These are phyloP conservation scores for Euphorbia schlechtendalii DNA, from an alignment of 441 rosid species.

Conservation along the genomic window DNA sequence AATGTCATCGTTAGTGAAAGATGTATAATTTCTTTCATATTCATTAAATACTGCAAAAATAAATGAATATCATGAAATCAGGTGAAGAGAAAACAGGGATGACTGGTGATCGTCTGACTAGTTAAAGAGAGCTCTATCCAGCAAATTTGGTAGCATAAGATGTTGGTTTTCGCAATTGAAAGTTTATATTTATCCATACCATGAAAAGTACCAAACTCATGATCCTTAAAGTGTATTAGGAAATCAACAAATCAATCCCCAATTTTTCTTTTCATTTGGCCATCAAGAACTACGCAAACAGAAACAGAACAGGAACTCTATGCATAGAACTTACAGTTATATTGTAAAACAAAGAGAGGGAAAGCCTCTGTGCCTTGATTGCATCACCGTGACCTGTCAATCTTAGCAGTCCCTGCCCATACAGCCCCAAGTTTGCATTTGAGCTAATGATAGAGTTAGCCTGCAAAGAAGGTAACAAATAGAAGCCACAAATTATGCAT, in stretches of 20 bases:
- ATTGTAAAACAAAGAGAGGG: constrained; percentile 89
- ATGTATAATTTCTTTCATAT: background rate
- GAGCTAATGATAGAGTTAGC: constrained; percentile 80
- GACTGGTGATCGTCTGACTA: background rate
- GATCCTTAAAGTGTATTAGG: background rate
- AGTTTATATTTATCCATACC: background rate
- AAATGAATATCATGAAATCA: background rate
- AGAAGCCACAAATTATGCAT: constrained; percentile 14
- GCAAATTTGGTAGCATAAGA: background rate
- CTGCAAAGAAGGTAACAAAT: constrained; percentile 42
- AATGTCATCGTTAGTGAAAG: background rate
- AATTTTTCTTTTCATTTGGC: background rate
- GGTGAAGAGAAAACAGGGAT: background rate
- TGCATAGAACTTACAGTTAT: constrained; percentile 64
- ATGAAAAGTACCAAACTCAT: background rate
- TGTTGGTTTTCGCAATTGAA: background rate
- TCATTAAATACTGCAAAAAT: background rate
- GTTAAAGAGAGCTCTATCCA: background rate
- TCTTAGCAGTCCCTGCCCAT: constrained; percentile 89
- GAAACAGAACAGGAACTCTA: constrained; percentile 12
- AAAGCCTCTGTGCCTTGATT: constrained; percentile 91
- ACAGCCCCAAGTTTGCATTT: constrained; percentile 77
- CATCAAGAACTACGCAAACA: constrained; percentile 7
- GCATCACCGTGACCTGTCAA: constrained; percentile 89
- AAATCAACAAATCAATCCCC: background rate